Evolutionary conservation across 2,329 filamentous ascomycete genomes (phyloP).

Genomic region (Chaetothyriales sp.): DNA sequence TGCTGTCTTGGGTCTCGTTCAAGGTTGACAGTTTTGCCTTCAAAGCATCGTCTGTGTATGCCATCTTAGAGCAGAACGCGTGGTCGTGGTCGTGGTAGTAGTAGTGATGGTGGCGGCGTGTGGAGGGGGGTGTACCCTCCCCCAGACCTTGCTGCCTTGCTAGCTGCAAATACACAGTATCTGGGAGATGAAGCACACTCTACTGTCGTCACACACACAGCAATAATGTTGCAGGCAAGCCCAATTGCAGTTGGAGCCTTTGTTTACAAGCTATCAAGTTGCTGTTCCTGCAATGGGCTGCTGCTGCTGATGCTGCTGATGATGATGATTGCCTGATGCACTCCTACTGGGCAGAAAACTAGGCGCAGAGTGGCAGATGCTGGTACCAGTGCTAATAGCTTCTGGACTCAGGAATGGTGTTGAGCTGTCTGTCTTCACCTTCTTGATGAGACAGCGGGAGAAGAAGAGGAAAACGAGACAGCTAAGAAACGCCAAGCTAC

Average conservation of each 20-base stretch:
- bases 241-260: not conserved
- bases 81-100: too few species aligned
- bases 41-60: conserved; percentile 90
- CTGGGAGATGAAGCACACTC: not conserved
- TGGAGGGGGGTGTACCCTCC: not conserved
- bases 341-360: not conserved
- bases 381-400: not conserved
- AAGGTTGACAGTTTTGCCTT: conserved; percentile 86
- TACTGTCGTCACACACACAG: not conserved
- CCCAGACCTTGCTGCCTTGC: not conserved
- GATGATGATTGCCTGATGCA: not conserved
- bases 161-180: not conserved
- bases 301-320: too few species aligned
- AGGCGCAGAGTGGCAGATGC: not conserved
- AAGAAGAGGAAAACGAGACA: not conserved
- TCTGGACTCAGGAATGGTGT: not conserved
- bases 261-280: not conserved
- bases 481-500: not conserved
- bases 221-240: not conserved
- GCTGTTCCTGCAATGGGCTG: not conserved
- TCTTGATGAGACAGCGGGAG: not conserved
- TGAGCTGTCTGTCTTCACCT: not conserved
- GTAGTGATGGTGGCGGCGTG: too few species aligned
- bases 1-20: conserved; percentile 95
- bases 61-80: conserved; percentile 43